Evolutionary conservation across 495 filamentous ascomycete species (phyloP), one percentile per base, ranked within the genome.

Genomic region (Astrocystis sublimbata): DNA sequence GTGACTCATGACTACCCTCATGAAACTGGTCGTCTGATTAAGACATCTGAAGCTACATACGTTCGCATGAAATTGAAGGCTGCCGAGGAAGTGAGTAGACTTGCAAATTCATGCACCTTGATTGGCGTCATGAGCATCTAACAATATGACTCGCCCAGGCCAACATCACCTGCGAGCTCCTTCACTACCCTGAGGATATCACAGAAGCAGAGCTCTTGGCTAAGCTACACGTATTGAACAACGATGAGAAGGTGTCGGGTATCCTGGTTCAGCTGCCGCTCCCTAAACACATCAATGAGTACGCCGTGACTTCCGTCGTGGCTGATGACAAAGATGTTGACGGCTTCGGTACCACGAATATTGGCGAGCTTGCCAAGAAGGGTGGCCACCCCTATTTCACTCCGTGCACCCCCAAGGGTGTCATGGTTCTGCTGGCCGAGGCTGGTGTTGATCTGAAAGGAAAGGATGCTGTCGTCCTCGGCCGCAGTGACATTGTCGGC

Each of bases 21-120:
- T 64, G 59, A 17, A 31, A 56, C 42, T 60, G 57, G 10, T 36
- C 47, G 46, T 56, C 72, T 71, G 70, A 76, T 70, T 55, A 65
- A 68, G 57, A 38, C 43, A 54, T 65, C 67, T 65, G 49, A 68
- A 94, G 90, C 89, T 72, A 98, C 94, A 40, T 98, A 98, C 90
- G 93, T 98, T 74, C 92, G 92, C 78, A 98, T 98, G 94, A 98
- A 98, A 79, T 75, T 97, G 69, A 98, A 97, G 82, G 94, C 94
- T 58, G 94, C 94, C 30, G 83, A 93, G 73, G 93, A 98, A 84
- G 91, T 93, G 79, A 53, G 70, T 62, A 65, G 58, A 64, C 24
- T 60, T 64, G 33, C 28, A 52, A 13, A 23, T 17, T 24, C n/a
- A 47, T 15, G 15, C 58, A 19, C 56, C 51, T 45, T 30, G 30